Evolutionary conservation across 352 stramenopile genomes (phyloP).

Genomic region (Pythium vanterpoolii): DNA sequence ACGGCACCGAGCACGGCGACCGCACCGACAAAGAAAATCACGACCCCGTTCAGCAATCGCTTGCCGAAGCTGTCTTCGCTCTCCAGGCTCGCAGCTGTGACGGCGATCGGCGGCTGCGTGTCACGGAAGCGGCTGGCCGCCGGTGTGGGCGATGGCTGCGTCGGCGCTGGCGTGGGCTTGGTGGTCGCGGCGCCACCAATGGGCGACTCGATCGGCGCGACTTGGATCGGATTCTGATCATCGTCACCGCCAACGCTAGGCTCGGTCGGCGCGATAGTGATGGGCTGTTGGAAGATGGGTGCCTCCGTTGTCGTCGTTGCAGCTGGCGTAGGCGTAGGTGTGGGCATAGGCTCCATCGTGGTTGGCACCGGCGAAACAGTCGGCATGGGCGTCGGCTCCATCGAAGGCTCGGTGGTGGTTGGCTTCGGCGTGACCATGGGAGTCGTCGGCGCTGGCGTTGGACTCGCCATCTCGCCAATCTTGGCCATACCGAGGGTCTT

Average conservation of each 20-base stretch:
- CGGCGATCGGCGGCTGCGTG: not conserved
- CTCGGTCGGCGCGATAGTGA: not conserved
- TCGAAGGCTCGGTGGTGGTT: not conserved
- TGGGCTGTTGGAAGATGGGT: slow-evolving; percentile 9
- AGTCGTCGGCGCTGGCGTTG: slow-evolving; percentile 1
- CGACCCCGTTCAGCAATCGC: slow-evolving; percentile 8
- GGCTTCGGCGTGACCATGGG: slow-evolving; percentile 3
- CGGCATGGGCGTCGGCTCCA: slow-evolving; percentile 2
- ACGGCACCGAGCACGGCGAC: slow-evolving; percentile 17
- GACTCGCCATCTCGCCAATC: not conserved
- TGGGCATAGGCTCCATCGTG: not conserved
- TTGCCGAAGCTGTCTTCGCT: slow-evolving; percentile 4
- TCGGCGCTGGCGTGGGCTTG: slow-evolving; percentile 4
- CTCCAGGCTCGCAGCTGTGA: slow-evolving; percentile 9
- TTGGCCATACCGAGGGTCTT: slow-evolving; percentile 11
- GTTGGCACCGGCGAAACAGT: not conserved
- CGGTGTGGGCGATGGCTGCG: slow-evolving; percentile 2
- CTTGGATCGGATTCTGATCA: not conserved
- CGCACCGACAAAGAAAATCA: slow-evolving; percentile 14
- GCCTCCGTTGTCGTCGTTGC: not conserved
- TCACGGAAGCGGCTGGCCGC: slow-evolving; percentile 9
- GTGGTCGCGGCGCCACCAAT: not conserved
- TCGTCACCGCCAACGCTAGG: not conserved
- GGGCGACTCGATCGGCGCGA: not conserved
- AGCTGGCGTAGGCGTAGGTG: not conserved